Percentiles rank a stretch among this genome's conserved stretches.
Evolutionary conservation across 768 basidiomycete species (phyloP).

Genomic region (Trametes punicea): DNA sequence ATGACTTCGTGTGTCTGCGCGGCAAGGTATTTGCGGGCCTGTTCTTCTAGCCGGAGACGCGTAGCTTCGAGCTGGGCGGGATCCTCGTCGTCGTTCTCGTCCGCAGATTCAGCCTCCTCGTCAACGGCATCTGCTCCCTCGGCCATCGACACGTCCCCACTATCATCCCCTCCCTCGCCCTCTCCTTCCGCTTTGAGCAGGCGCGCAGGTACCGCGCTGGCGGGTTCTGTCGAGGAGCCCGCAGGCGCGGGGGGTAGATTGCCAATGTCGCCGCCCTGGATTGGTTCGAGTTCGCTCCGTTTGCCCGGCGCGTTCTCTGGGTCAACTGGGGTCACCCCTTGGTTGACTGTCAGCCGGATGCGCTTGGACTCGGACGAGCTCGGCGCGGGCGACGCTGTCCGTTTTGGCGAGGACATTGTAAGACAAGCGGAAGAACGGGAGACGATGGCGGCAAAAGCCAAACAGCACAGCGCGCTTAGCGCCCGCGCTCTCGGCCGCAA

Average conservation of each 20-base stretch:
- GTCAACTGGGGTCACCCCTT: slow-evolving; percentile 75
- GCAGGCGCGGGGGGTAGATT: slow-evolving; percentile 53
- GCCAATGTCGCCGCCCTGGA: slow-evolving; percentile 72
- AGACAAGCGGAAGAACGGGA: slow-evolving; percentile 6
- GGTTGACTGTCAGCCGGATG: slow-evolving; percentile 38
- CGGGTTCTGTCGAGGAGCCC: slow-evolving; percentile 32
- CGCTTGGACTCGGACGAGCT: slow-evolving; percentile 33
- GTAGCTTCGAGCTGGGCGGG: slow-evolving; percentile 80
- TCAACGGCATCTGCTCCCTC: slow-evolving; percentile 77
- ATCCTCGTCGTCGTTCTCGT: slow-evolving; percentile 84
- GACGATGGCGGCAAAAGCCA: too few relatives aligned
- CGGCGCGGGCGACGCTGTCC: slow-evolving; percentile 35
- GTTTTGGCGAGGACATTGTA: slow-evolving; percentile 34
- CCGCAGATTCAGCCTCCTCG: slow-evolving; percentile 73
- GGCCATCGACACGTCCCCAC: slow-evolving; percentile 77
- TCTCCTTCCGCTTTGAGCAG: slow-evolving; percentile 48
- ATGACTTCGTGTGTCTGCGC: slow-evolving; percentile 97
- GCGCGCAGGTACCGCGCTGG: slow-evolving; percentile 32
- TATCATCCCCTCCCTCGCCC: slow-evolving; percentile 65
- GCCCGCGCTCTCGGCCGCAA: background rate
- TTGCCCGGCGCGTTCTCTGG: slow-evolving; percentile 79
- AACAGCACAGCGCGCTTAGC: background rate
- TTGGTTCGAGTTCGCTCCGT: slow-evolving; percentile 83
- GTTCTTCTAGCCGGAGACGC: slow-evolving; percentile 75
- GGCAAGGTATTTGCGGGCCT: slow-evolving; percentile 90